Conservation (phyloP, 2,329 filamentous ascomycete genomes). For the Magnaporthiopsis rhizophila region DNA sequence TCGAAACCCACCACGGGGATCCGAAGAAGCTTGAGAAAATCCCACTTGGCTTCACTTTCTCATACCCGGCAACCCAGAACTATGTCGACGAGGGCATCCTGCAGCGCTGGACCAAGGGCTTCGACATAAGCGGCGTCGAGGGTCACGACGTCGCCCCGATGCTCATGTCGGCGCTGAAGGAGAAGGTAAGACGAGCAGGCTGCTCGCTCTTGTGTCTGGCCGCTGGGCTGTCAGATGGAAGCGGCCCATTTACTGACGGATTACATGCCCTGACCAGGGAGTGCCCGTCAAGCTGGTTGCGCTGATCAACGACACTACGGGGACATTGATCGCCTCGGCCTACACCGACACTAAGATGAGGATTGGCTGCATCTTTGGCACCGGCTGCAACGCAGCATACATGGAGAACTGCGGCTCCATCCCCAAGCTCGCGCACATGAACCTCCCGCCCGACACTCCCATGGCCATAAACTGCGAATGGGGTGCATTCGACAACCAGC, state of each 20-base stretch:
- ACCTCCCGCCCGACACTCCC: constrained; percentile 71
- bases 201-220: not conserved
- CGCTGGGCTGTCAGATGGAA: not conserved
- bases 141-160: constrained; percentile 84
- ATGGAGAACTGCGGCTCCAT: constrained; percentile 90
- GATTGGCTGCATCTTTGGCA: constrained; percentile 97
- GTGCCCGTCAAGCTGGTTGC: constrained; percentile 90
- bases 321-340: constrained; percentile 89
- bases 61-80: constrained; percentile 86
- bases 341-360: constrained; percentile 93
- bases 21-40: constrained; percentile 53
- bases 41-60: constrained; percentile 91
- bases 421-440: constrained; percentile 88
- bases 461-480: constrained; percentile 99
- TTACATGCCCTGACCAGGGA: constrained; percentile 38
- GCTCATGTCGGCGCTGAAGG: constrained; percentile 69
- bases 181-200: constrained; percentile 41
- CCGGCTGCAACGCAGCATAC: constrained; percentile 96
- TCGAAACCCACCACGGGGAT: constrained; percentile 74
- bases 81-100: constrained; percentile 89
- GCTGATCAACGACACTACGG: constrained; percentile 95
- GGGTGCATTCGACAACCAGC: constrained; percentile 93
- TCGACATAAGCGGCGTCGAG: constrained; percentile 88
- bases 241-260: constrained; percentile 1
- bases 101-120: constrained; percentile 96